A percentile compares a stretch with the other conserved stretches of the same genome.
Evolutionary conservation across 148 eudicot species (phyloP).

Genomic region (Suaeda aralocaspica): DNA sequence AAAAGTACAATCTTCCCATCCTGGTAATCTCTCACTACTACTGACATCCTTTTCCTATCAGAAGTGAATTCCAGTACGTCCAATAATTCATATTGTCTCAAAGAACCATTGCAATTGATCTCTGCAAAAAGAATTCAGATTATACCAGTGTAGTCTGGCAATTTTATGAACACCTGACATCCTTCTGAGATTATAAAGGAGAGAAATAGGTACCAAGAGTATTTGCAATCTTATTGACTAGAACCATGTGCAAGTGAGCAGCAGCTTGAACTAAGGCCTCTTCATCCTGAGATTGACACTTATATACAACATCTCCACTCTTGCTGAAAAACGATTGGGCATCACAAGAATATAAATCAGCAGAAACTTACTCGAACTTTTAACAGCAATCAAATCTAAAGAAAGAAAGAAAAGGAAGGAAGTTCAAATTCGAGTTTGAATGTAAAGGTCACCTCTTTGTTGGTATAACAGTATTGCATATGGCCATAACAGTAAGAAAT

Average conservation of each 20-base stretch:
- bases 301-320: constrained; percentile 70
- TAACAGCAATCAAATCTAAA: no score
- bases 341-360: not conserved
- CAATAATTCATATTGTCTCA: constrained; percentile 61
- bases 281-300: constrained; percentile 99
- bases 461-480: constrained; percentile 90
- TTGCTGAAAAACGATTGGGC: constrained; percentile 41
- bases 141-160: not conserved
- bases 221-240: constrained; percentile 59
- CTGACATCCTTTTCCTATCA: constrained; percentile 97
- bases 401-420: not conserved
- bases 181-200: constrained; percentile 6
- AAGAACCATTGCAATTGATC: constrained; percentile 53
- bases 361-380: not conserved
- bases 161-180: constrained; percentile 2
- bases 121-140: constrained; percentile 45
- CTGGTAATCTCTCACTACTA: constrained; percentile 66
- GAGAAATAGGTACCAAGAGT: constrained; percentile 48
- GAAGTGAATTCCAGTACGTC: constrained; percentile 95
- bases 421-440: not conserved
- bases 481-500: constrained; percentile 83
- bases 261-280: constrained; percentile 98
- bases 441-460: constrained; percentile 51
- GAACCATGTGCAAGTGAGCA: constrained; percentile 77
- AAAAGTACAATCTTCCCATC: constrained; percentile 69